Conservation (phyloP, 495 filamentous ascomycete genomes). For the Peziza echinospora region DNA sequence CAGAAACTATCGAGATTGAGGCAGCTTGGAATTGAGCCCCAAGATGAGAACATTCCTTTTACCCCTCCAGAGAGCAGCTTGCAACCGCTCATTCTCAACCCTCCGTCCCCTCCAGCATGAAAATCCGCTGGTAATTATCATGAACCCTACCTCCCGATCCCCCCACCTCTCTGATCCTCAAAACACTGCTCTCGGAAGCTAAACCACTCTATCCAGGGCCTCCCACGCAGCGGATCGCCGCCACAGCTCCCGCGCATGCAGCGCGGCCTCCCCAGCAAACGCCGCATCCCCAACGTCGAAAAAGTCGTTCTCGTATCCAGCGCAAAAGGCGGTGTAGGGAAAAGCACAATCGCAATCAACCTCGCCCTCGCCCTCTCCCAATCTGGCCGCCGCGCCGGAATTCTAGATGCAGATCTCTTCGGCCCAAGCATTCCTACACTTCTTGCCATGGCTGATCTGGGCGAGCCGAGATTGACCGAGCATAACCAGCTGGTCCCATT, state of each 20-base stretch:
- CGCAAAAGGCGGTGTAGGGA: constrained; percentile 91
- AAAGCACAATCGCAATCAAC: constrained; percentile 67
- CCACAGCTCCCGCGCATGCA: constrained; percentile 57
- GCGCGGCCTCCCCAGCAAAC: constrained; percentile 60
- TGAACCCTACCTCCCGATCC: too few species aligned
- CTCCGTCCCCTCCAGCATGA: constrained; percentile 52
- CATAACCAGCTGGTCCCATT: constrained; percentile 66
- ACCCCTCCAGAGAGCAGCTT: too few species aligned
- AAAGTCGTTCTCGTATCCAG: constrained; percentile 85
- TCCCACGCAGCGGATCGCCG: constrained; percentile 54
- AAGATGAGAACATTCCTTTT: too few species aligned
- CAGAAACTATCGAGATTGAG: too few species aligned
- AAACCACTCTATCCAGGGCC: constrained; percentile 32
- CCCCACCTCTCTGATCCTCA: background rate
- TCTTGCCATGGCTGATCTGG: constrained; percentile 44
- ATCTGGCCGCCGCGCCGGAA: constrained; percentile 54
- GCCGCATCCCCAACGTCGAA: constrained; percentile 55
- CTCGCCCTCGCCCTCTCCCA: constrained; percentile 34
- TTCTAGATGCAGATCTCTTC: constrained; percentile 92
- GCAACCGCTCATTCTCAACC: constrained; percentile 44
- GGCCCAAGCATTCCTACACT: constrained; percentile 87
- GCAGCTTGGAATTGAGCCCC: too few species aligned
- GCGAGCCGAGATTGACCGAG: constrained; percentile 42
- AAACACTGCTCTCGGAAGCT: background rate
- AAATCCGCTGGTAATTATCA: constrained; percentile 55